Percentiles rank a stretch among this genome's conserved stretches.
Conservation (phyloP, 371 early-diverging fungal genomes). For the Mucor circinelloides region DNA sequence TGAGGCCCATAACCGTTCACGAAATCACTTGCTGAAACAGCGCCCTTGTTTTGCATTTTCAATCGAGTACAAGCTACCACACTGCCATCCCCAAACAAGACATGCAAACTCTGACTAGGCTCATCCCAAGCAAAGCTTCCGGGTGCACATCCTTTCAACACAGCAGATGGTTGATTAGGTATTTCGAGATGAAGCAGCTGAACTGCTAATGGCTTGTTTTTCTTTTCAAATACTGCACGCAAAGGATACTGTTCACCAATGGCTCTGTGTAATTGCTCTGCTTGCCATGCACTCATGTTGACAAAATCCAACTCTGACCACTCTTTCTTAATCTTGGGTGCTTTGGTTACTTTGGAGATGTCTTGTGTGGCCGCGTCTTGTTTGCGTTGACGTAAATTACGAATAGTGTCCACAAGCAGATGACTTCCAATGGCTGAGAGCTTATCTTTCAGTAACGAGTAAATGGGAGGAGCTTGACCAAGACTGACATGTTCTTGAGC, state of each 20-base stretch:
- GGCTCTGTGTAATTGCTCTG: slow-evolving; percentile 73
- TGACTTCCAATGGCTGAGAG: slow-evolving; percentile 70
- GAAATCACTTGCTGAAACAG: slow-evolving; percentile 68
- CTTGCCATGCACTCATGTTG: slow-evolving; percentile 59
- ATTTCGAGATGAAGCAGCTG: slow-evolving; percentile 33
- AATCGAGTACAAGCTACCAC: slow-evolving; percentile 43
- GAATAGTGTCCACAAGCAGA: slow-evolving; percentile 64
- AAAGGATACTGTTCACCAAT: slow-evolving; percentile 62
- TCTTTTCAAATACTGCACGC: slow-evolving; percentile 15
- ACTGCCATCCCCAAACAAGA: slow-evolving; percentile 48
- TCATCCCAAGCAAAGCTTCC: slow-evolving; percentile 53
- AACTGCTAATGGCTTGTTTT: slow-evolving; percentile 18
- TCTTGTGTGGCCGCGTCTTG: slow-evolving; percentile 68
- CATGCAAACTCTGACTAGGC: slow-evolving; percentile 38
- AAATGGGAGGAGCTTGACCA: slow-evolving; percentile 19
- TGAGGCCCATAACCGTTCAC: slow-evolving; percentile 69
- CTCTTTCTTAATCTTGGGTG: slow-evolving; percentile 71
- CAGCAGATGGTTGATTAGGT: slow-evolving; percentile 18
- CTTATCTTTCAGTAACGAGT: slow-evolving; percentile 23
- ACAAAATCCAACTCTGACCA: slow-evolving; percentile 67
- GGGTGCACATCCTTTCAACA: slow-evolving; percentile 29
- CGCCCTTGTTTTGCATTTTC: slow-evolving; percentile 66
- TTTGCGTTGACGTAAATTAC: slow-evolving; percentile 57
- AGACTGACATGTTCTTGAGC: slow-evolving; percentile 55
- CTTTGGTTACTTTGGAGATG: slow-evolving; percentile 63